Conservation (phyloP, 169 alveolate species). For the Theileria annulata region DNA sequence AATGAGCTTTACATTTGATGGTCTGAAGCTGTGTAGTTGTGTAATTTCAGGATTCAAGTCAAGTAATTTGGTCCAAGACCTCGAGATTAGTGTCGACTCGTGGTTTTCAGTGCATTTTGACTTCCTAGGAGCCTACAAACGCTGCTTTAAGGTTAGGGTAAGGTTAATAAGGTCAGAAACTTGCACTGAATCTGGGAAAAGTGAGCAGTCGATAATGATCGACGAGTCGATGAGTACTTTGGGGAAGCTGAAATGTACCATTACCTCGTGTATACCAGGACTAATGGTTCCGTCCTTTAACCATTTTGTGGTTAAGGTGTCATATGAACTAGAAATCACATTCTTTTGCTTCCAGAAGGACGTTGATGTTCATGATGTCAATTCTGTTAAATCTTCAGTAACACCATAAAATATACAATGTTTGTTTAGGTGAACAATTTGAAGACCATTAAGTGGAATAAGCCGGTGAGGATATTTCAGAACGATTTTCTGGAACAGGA, state of each 20-base stretch:
- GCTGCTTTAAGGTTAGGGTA: constrained; percentile 44
- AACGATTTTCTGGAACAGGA: constrained; percentile 29
- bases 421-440: constrained; percentile 26
- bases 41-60: constrained; percentile 34
- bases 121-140: constrained; percentile 29
- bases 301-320: constrained; percentile 22
- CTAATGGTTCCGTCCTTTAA: constrained; percentile 45
- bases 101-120: constrained; percentile 51
- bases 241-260: constrained; percentile 41
- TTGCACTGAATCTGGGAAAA: background rate
- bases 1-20: constrained; percentile 33
- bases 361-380: background rate
- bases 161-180: constrained; percentile 26
- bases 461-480: constrained; percentile 36
- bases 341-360: constrained; percentile 31
- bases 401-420: background rate
- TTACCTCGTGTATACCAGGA: constrained; percentile 26
- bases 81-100: constrained; percentile 39
- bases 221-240: constrained; percentile 39
- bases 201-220: constrained; percentile 2
- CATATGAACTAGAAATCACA: constrained; percentile 43
- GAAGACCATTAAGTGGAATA: constrained; percentile 39
- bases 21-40: constrained; percentile 47
- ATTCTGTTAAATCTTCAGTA: constrained; percentile 16
- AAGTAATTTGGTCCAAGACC: constrained; percentile 11